Evolutionary conservation across 805 yeast species (phyloP), one percentile per base, ranked within the genome.

Genomic region (Cyberlindnera xylosilytica): DNA sequence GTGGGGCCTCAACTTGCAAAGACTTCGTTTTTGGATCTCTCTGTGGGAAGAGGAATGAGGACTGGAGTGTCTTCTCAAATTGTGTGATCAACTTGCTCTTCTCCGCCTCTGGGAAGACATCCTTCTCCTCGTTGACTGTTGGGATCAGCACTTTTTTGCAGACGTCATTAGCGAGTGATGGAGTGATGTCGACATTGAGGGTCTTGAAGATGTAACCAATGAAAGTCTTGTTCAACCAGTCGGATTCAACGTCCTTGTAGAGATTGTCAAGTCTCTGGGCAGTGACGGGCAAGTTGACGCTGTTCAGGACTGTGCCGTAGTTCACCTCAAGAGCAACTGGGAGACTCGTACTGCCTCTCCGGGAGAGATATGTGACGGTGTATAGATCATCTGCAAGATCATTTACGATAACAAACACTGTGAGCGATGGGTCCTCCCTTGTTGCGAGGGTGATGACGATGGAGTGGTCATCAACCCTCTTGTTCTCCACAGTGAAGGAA

Each of bases 401-500:
- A 19, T n/a, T 17, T 8, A 29, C 32, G 16, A 13, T 13, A 16
- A 16, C 19, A 29, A 15, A 29, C 13, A 29, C 32, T 15, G 12
- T 12, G 10, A 29, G 19, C 8, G 19, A 29, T 6, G 6, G 19
- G 16, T 29, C 32, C 8, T 29, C n/a, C 4, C 6, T 19, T 6
- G 32, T 15, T n/a, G 19, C 19, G 6, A 39, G 20, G 6, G 37
- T 32, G 16, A 39, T 9, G 4, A 29, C 17, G 19, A 20, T 23
- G 2, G 39, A 22, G 4, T 26, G 31, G 6, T 35, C 33, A 17
- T 35, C 41, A 6, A 28, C 11, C 4, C 20, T 15, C 17, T 15
- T 26, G 9, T 11, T 18, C 16, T 22, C n/a, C 3, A 40, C 24
- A 20, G 19, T 19, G 16, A 31, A 42, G 46, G 17, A 46, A 19